Evolutionary conservation across 306 rosid genomes (phyloP).

Genomic region (Hippophae tibetana): DNA sequence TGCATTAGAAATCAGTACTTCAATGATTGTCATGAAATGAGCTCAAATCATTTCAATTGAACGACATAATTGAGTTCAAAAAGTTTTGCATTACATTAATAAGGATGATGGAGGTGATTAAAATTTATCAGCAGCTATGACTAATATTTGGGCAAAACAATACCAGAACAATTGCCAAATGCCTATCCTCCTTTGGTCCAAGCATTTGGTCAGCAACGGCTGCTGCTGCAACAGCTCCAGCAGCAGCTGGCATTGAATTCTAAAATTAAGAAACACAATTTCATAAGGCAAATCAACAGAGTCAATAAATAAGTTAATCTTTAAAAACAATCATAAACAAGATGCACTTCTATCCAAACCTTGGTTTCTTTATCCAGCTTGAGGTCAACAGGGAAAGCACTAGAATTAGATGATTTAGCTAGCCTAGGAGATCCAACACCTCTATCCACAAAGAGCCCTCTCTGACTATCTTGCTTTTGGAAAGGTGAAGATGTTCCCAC

Average conservation of each 20-base stretch:
- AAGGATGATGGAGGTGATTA: no score
- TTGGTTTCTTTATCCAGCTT: conserved; percentile 50
- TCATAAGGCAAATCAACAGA: neutral
- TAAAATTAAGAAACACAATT: conserved; percentile 28
- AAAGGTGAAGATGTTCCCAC: conserved; percentile 78
- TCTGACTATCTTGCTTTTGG: conserved; percentile 78
- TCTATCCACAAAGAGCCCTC: conserved; percentile 82
- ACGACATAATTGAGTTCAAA: no score
- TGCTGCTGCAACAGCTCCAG: conserved; percentile 99
- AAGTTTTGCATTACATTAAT: no score
- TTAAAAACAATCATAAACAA: conserved; percentile 1
- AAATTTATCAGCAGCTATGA: no score
- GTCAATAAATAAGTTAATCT: neutral
- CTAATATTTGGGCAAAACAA: conserved; percentile 2
- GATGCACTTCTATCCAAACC: conserved; percentile 35
- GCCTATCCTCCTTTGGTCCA: conserved; percentile 96
- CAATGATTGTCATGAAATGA: conserved; percentile 7
- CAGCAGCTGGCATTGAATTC: conserved; percentile 99
- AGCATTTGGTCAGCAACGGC: conserved; percentile 99
- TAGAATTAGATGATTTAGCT: conserved; percentile 66
- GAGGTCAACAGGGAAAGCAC: conserved; percentile 44
- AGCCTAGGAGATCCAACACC: conserved; percentile 99
- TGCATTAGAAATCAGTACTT: conserved; percentile 20
- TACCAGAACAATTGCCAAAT: conserved; percentile 97
- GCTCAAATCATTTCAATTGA: conserved; percentile 1